Percentiles rank a stretch among this genome's conserved stretches.
phyloP scores from a whole-genome alignment of 1,139 yeast genomes.

The Yarrowia galli region DNA sequence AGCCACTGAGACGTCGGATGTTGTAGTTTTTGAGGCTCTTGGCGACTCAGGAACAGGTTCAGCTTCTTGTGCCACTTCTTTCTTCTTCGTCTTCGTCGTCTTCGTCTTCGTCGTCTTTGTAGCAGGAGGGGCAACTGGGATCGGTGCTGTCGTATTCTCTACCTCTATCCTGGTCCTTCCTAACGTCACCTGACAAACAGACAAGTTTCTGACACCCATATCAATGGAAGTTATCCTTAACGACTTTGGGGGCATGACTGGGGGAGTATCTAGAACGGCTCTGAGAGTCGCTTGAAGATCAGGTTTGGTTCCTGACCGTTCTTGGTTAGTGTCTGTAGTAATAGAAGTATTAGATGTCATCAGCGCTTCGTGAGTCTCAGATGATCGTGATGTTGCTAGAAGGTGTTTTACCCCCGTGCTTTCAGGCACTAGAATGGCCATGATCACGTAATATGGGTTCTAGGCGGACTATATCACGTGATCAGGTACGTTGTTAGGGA shows the following conservation, averaged over 20 bases:
- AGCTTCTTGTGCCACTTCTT: not conserved
- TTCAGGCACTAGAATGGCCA: no score
- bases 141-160: not conserved
- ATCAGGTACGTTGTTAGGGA: no score
- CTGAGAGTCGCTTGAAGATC: conserved; percentile 12
- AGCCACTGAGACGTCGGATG: not conserved
- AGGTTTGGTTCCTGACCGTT: conserved; percentile 28
- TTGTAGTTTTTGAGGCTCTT: no score
- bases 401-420: no score
- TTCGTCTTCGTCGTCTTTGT: not conserved
- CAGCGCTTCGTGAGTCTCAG: no score
- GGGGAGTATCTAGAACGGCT: not conserved
- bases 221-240: conserved; percentile 13
- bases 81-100: not conserved
- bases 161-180: not conserved
- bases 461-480: no score
- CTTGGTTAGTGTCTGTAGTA: not conserved
- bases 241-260: not conserved
- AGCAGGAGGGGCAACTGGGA: not conserved
- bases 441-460: no score
- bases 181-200: conserved; percentile 14
- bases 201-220: conserved; percentile 32
- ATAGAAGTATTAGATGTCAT: no score
- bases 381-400: no score
- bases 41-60: not conserved